Conservation (phyloP, 371 early-diverging fungal genomes). For the Rhizoclosmatium hyalinum region DNA sequence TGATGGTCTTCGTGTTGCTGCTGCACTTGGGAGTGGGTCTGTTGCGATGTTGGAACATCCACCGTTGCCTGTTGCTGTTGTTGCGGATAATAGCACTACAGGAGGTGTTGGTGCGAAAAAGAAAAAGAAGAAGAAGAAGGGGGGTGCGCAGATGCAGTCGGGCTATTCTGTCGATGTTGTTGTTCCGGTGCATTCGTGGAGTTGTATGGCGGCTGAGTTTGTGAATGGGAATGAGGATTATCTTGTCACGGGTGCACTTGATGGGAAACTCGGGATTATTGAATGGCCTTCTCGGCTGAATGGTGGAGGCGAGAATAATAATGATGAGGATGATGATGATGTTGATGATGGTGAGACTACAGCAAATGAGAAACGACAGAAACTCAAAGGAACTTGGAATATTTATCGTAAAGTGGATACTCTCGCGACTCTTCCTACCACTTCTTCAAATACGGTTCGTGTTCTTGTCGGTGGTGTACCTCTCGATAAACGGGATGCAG, state of each 20-base stretch:
- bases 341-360: too few relatives aligned
- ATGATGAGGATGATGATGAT: neutral
- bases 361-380: neutral
- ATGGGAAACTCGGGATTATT: conserved; percentile 10
- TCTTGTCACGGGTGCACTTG: conserved; percentile 5
- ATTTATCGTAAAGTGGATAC: conserved; percentile 7
- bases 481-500: neutral
- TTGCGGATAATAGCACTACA: too few relatives aligned
- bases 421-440: neutral
- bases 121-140: conserved; percentile 22
- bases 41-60: neutral
- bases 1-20: neutral
- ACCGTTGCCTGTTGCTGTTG: neutral
- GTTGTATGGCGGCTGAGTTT: conserved; percentile 19
- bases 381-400: neutral
- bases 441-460: neutral
- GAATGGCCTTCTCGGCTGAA: neutral
- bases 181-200: conserved; percentile 18
- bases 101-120: too few relatives aligned
- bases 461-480: neutral
- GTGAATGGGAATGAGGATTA: neutral
- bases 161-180: neutral
- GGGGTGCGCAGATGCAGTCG: neutral
- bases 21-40: conserved; percentile 21
- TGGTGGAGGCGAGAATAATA: neutral